phyloP scores from a whole-genome alignment of 2,329 filamentous ascomycete genomes.

The Penicillium psychrosexuale region DNA sequence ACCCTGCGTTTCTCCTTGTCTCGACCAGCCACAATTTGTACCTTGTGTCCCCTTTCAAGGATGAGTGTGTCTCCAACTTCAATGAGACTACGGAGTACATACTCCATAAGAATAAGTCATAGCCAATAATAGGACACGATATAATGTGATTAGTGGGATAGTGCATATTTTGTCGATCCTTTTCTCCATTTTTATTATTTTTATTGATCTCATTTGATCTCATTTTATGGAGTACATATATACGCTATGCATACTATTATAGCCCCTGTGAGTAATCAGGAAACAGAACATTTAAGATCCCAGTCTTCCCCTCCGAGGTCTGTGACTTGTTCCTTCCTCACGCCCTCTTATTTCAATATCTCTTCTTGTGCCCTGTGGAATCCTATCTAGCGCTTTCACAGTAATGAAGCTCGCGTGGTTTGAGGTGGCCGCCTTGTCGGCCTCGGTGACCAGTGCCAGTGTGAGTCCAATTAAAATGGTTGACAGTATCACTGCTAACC shows the following conservation, averaged over 20 bases:
- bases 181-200: background rate
- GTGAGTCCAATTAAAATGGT: slow-evolving; percentile 18
- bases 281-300: background rate
- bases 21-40: slow-evolving; percentile 4
- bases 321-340: background rate
- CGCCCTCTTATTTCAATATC: background rate
- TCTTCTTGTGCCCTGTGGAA: background rate
- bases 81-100: background rate
- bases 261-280: background rate
- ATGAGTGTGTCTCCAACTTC: background rate
- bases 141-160: background rate
- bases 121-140: background rate
- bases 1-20: background rate
- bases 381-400: background rate
- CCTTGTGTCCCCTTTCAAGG: slow-evolving; percentile 1
- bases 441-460: slow-evolving; percentile 33
- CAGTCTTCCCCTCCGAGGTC: background rate
- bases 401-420: slow-evolving; percentile 39
- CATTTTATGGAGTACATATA: background rate
- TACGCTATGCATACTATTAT: background rate
- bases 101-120: background rate
- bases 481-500: slow-evolving; percentile 1
- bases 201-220: background rate
- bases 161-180: slow-evolving; percentile 7
- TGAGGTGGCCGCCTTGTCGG: slow-evolving; percentile 31